phyloP scores from a whole-genome alignment of 2,329 filamentous ascomycete species.

The Acrocalymma vagum region DNA sequence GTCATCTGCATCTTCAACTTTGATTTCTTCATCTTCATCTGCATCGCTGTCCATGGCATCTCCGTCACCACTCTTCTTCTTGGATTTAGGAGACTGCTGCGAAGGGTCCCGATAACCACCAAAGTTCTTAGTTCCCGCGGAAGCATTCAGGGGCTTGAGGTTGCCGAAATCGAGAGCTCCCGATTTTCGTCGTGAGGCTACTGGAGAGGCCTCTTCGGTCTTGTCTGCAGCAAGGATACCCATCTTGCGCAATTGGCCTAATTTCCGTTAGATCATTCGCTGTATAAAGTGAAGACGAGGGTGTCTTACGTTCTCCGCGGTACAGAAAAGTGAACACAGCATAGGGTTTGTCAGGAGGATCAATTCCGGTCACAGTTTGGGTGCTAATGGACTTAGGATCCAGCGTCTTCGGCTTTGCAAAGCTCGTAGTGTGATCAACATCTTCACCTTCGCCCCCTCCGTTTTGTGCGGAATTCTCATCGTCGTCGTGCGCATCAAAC shows the following conservation, averaged over 20 bases:
- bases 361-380: constrained; percentile 98
- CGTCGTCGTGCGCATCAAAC: constrained; percentile 95
- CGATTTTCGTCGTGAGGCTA: constrained; percentile 78
- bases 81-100: constrained; percentile 60
- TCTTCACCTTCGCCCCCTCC: constrained; percentile 74
- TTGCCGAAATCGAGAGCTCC: constrained; percentile 85
- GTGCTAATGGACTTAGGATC: constrained; percentile 98
- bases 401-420: constrained; percentile 93
- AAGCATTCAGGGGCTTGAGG: constrained; percentile 80
- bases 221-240: constrained; percentile 80
- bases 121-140: constrained; percentile 86
- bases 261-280: constrained; percentile 22
- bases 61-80: constrained; percentile 58
- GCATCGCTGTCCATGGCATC: constrained; percentile 78
- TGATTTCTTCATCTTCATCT: constrained; percentile 72
- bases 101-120: constrained; percentile 82
- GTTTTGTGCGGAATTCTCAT: constrained; percentile 68
- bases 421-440: constrained; percentile 96
- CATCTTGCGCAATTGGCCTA: constrained; percentile 96
- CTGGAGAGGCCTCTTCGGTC: constrained; percentile 65
- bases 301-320: constrained; percentile 85
- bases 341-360: constrained; percentile 94
- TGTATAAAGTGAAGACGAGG: not conserved
- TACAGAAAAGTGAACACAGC: constrained; percentile 98
- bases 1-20: constrained; percentile 67